Base-by-base conservation (phyloP, 257 asterid genomes). In the Forsythia viridissima region DNA sequence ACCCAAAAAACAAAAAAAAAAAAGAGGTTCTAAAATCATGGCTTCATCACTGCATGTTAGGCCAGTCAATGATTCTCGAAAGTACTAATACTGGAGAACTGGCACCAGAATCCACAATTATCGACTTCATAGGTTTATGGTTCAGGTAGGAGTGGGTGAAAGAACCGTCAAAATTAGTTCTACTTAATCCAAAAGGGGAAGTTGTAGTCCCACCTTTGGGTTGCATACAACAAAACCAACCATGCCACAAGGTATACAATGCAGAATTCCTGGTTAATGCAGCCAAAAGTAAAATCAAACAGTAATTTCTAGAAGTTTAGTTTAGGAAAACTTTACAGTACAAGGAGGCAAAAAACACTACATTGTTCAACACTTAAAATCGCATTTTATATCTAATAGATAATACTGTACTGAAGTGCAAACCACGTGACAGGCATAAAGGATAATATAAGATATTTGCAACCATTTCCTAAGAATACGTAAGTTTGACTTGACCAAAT, bases 381-480 rank as follows among this genome's bases (percentile, higher is more conserved):
- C 20, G 73, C 30, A 36, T 18, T 43, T 70, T 51, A 80, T 74
- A 46, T 72, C n/a, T 15, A 46, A 78, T 39, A 81, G 68, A 65
- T 39, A 65, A 51, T 70, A 61, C 69, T n/a, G 21, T 46, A 61
- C 15, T 65, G 77, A 72, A 68, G 70, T 34, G 65, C 68, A 77
- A 77, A 74, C 43, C 30, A 71, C 66, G 65, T n/a, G 67, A 43
- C 52, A 46, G 20, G 55, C 37, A 63, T 8, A 43, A 79, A 75
- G 16, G 73, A 18, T 37, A 12, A 52, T 7, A 5, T 73, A 76
- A 72, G n/a, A 44, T 67, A 75, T 57, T 20, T 42, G 65, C 76
- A 37, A 20, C 44, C 11, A 70, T 66, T 20, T 77, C 70, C 40
- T 37, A 44, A 21, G 44, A 61, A 40, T 34, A 70, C 9, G 30